Evolutionary conservation across 768 basidiomycete genomes (phyloP).

Genomic region (Porphyrellus cyaneotinctus): DNA sequence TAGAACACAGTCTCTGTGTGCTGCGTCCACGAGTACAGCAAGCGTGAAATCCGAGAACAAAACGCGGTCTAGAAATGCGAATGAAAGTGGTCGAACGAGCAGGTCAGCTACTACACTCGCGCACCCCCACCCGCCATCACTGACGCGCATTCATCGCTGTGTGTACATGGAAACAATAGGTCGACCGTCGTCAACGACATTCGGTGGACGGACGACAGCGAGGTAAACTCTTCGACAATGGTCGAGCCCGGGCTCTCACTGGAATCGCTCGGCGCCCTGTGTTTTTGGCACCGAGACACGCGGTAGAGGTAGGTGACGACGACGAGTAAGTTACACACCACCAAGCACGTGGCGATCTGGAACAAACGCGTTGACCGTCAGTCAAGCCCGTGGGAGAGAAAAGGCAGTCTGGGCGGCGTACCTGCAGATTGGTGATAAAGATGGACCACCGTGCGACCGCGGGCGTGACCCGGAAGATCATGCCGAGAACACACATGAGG

Average conservation of each 20-base stretch:
- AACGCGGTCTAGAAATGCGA: too few species aligned
- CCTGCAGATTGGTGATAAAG: slow-evolving; percentile 7
- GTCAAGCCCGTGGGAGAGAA: too few species aligned
- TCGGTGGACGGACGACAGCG: not conserved
- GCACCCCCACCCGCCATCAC: too few species aligned
- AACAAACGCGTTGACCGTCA: not conserved
- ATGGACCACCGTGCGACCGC: not conserved
- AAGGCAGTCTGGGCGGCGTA: not conserved
- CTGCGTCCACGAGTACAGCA: too few species aligned
- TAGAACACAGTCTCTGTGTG: too few species aligned
- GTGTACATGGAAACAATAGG: not conserved
- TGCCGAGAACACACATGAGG: not conserved
- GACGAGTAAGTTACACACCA: slow-evolving; percentile 23
- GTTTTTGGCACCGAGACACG: slow-evolving; percentile 1
- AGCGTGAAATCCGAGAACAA: too few species aligned
- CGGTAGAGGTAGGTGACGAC: slow-evolving; percentile 26
- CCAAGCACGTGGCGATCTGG: slow-evolving; percentile 15
- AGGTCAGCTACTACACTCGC: too few species aligned
- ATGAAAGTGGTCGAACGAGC: too few species aligned
- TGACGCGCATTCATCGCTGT: not conserved
- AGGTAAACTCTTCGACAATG: not conserved
- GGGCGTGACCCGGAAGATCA: not conserved
- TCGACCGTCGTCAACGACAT: slow-evolving; percentile 16
- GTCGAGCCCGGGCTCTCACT: too few species aligned
- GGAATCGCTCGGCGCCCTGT: not conserved